Base-by-base conservation (phyloP, 2,329 filamentous ascomycete genomes). In the Colletotrichum gloeosporioides region DNA sequence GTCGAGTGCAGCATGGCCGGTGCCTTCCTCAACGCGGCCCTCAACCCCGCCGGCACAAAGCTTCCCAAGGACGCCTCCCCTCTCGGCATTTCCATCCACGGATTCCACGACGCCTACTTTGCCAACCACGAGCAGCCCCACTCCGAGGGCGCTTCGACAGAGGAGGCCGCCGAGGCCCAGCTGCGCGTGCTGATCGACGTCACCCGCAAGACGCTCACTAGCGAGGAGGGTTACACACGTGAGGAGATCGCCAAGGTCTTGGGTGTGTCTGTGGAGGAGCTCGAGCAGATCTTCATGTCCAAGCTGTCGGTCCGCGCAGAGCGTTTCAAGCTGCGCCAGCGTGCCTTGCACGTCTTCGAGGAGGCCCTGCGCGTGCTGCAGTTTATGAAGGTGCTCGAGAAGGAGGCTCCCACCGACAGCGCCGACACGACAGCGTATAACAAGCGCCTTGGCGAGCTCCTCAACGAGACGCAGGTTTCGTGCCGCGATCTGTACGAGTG, bases 1-100 rank as follows among this genome's bases (percentile, higher is more conserved):
- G 97, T 98, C 49, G 97, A 99, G 86, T 98, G 95, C 87, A 97
- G 94, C 70, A 90, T 99, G 36, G 97, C 97, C 4, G 96, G 97
- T 4, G 91, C 90, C 29, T 92, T 91, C 81, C 88, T 93, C 76
- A 89, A 93, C 79, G 90, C 91, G 31, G 86, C 88, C 31, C 85
- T 92, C 74, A 91, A 90, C 83, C 89, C 90, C 13, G 82, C 88
- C 1, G 88, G 88, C 44, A 92, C 91, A 1, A 84, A 87, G 34
- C 91, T 99, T 1, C 93, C 95, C 22, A 86, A 90, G 72, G 97
- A 99, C 84, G 92, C 93, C 6, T 95, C 94, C 5, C 96, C 97
- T 0, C 89, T 99, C 10, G 95, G 95, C 10, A 92, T 95, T 83
- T 96, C 93, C 78, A 90, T 99, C 34, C 94, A 93, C 78, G 96